Percentiles rank a stretch among this genome's conserved stretches.
These are phyloP conservation scores for Boletus tomentosulus DNA, from an alignment of 768 basidiomycete species.

Conservation along the genomic window DNA sequence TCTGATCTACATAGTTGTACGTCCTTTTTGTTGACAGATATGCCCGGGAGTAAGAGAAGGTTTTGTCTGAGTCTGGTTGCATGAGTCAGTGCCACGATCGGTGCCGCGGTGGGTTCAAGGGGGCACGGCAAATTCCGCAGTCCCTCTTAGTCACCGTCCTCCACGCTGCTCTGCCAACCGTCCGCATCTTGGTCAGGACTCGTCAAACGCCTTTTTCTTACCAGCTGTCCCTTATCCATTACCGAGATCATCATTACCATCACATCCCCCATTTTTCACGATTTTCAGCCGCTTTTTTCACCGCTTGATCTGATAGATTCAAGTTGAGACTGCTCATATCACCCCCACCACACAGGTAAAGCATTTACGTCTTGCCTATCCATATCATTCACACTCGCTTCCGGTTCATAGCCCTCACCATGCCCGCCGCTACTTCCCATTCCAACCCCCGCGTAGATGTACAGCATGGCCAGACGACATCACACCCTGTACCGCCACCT, in stretches of 20 bases:
- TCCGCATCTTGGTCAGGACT: slow-evolving; percentile 11
- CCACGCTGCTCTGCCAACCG: slow-evolving; percentile 20
- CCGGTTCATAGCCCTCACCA: slow-evolving; percentile 28
- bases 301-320: slow-evolving; percentile 24
- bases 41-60: slow-evolving; percentile 39
- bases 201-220: background rate
- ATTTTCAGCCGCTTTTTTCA: slow-evolving; percentile 22
- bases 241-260: slow-evolving; percentile 8
- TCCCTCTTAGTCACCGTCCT: slow-evolving; percentile 26
- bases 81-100: slow-evolving; percentile 14
- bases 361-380: slow-evolving; percentile 20
- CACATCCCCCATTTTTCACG: slow-evolving; percentile 8
- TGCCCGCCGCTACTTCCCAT: slow-evolving; percentile 43
- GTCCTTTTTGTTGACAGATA: slow-evolving; percentile 53
- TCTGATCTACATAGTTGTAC: slow-evolving; percentile 73
- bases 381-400: slow-evolving; percentile 14
- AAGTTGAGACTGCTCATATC: slow-evolving; percentile 7
- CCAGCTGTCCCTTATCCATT: slow-evolving; percentile 12
- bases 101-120: slow-evolving; percentile 20
- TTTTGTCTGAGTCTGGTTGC: background rate
- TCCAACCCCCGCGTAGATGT: slow-evolving; percentile 29
- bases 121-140: slow-evolving; percentile 28
- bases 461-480: slow-evolving; percentile 17
- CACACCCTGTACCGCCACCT: slow-evolving; percentile 29
- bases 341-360: slow-evolving; percentile 34